These are phyloP conservation scores for Talaromyces islandicus DNA, from an alignment of 2,329 filamentous ascomycete species.

Conservation along the genomic window DNA sequence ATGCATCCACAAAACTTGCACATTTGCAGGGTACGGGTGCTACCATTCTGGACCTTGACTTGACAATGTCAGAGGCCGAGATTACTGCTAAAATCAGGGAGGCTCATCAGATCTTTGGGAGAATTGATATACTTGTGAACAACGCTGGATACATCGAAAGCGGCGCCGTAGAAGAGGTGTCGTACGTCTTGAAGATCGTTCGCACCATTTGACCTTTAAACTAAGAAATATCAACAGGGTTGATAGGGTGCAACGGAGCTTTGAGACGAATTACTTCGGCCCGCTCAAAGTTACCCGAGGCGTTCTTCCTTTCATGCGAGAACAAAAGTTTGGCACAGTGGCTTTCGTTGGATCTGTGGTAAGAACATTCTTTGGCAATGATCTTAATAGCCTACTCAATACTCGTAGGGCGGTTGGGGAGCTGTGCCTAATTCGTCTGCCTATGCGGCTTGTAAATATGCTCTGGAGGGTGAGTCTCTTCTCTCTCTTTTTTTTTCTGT, in stretches of 20 bases:
- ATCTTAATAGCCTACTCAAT: conserved; percentile 5
- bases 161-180: conserved; percentile 8
- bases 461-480: conserved; percentile 19
- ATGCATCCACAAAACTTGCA: conserved; percentile 7
- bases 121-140: conserved; percentile 8
- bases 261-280: conserved; percentile 21
- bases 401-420: conserved; percentile 15
- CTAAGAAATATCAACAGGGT: conserved; percentile 1
- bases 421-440: conserved; percentile 16
- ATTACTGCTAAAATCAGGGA: conserved; percentile 3
- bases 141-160: conserved; percentile 9
- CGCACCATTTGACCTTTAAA: neutral
- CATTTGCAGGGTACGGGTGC: conserved; percentile 7
- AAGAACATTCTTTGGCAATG: neutral
- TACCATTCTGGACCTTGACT: conserved; percentile 3
- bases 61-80: conserved; percentile 6
- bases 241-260: conserved; percentile 2
- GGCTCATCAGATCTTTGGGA: conserved; percentile 3
- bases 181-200: neutral
- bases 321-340: conserved; percentile 16
- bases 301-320: conserved; percentile 21
- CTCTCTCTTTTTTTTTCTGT: neutral
- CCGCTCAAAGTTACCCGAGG: conserved; percentile 19
- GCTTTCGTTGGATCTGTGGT: conserved; percentile 18
- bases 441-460: conserved; percentile 24